phyloP scores from a whole-genome alignment of 345 rosid genomes.

The Lenwebbia sp. region DNA sequence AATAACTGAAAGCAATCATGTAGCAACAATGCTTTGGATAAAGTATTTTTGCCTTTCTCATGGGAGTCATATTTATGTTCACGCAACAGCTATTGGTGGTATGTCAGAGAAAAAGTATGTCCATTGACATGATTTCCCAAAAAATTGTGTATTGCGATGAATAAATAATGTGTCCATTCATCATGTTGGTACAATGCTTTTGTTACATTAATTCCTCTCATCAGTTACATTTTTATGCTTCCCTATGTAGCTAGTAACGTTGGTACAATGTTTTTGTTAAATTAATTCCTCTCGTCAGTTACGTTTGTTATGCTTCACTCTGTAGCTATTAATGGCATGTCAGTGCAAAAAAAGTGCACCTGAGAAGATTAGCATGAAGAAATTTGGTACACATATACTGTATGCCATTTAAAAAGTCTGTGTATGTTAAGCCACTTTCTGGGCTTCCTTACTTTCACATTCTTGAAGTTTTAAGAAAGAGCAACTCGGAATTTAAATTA shows the following conservation, averaged over 20 bases:
- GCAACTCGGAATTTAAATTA: not conserved
- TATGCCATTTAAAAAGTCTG: not conserved
- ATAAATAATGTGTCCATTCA: not conserved
- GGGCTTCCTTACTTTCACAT: not conserved
- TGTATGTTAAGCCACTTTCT: not conserved
- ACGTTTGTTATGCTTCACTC: not conserved
- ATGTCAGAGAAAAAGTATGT: not conserved
- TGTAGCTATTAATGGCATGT: not conserved
- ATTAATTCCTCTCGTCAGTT: not conserved
- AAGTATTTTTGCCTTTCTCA: not conserved
- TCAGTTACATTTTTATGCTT: not conserved
- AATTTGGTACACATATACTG: not conserved
- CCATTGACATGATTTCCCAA: not conserved
- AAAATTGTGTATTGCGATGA: not conserved
- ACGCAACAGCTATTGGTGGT: not conserved
- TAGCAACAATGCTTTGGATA: not conserved
- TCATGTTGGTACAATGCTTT: not conserved
- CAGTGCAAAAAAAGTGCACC: not conserved
- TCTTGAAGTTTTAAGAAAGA: not conserved
- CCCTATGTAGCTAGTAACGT: not conserved
- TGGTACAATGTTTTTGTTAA: not conserved
- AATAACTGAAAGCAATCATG: not conserved
- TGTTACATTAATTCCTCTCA: not conserved
- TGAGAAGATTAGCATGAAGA: not conserved
- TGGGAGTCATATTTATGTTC: not conserved